Conservation (phyloP, 2,329 filamentous ascomycete species). For the Coleophoma cylindrospora region DNA sequence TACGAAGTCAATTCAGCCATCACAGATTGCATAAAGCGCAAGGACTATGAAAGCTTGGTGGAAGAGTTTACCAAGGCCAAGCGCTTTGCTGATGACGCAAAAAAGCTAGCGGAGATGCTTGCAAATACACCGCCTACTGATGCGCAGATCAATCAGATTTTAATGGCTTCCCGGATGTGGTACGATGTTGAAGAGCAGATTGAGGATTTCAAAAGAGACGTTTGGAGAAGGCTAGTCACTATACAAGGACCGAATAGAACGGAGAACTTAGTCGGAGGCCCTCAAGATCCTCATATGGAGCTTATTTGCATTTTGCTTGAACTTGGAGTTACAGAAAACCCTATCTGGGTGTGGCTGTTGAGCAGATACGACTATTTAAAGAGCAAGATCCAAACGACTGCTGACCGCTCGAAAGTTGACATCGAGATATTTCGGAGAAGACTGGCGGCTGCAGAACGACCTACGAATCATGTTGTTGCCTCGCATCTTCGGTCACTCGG, state of each 20-base stretch:
- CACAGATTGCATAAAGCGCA: constrained; percentile 80
- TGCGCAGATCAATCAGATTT: constrained; percentile 75
- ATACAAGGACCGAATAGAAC: constrained; percentile 46
- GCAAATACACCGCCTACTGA: constrained; percentile 62
- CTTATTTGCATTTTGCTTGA: constrained; percentile 87
- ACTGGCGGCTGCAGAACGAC: constrained; percentile 69
- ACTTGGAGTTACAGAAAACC: constrained; percentile 90
- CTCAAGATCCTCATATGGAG: constrained; percentile 84
- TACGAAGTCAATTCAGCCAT: constrained; percentile 77
- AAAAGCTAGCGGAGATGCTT: constrained; percentile 55
- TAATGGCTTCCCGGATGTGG: constrained; percentile 93
- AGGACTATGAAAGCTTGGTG: constrained; percentile 82
- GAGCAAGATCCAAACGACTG: constrained; percentile 72
- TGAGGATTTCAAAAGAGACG: constrained; percentile 78
- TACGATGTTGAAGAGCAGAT: constrained; percentile 86
- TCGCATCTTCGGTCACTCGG: constrained; percentile 71
- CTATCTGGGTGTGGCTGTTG: constrained; percentile 92
- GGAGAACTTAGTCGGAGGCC: constrained; percentile 17
- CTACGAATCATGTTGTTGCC: constrained; percentile 63
- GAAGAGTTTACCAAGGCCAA: constrained; percentile 85
- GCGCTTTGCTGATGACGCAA: constrained; percentile 74
- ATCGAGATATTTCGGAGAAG: constrained; percentile 85
- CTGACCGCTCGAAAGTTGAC: constrained; percentile 84
- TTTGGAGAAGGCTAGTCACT: constrained; percentile 77
- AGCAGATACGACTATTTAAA: constrained; percentile 88